Evolutionary conservation across 1,284 basidiomycete species (phyloP).

Genomic region (Apiotrichum akiyoshidainum): DNA sequence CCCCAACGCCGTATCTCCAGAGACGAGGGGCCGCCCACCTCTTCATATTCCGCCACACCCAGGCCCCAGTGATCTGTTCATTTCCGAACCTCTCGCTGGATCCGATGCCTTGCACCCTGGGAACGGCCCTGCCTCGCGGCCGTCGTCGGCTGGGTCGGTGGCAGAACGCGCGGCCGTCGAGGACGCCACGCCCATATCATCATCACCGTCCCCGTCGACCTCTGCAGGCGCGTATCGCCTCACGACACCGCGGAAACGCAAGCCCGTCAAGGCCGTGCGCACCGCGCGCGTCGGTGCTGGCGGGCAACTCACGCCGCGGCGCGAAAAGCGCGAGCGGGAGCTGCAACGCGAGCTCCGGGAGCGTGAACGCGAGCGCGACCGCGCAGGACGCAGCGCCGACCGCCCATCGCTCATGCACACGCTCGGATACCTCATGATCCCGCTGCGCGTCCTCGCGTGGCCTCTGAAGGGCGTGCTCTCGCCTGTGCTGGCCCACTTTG

Average conservation of each 20-base stretch:
- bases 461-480: conserved; percentile 21
- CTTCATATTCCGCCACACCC: too few species aligned
- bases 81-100: neutral
- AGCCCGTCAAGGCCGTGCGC: neutral
- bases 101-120: neutral
- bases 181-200: neutral
- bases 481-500: conserved; percentile 25
- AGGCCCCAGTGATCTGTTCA: neutral
- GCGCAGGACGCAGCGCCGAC: neutral
- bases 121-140: neutral
- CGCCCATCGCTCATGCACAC: conserved; percentile 14
- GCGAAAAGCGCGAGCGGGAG: neutral
- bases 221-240: neutral
- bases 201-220: neutral
- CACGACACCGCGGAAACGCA: conserved; percentile 4
- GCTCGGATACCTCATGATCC: conserved; percentile 19
- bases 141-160: neutral
- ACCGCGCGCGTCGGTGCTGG: neutral
- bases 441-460: conserved; percentile 22
- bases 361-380: neutral
- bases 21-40: too few species aligned
- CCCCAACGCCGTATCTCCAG: too few species aligned
- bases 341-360: neutral
- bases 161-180: neutral
- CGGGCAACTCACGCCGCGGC: neutral